Evolutionary conservation across 495 filamentous ascomycete species (phyloP).

Genomic region (Hyaloscypha bicolor): DNA sequence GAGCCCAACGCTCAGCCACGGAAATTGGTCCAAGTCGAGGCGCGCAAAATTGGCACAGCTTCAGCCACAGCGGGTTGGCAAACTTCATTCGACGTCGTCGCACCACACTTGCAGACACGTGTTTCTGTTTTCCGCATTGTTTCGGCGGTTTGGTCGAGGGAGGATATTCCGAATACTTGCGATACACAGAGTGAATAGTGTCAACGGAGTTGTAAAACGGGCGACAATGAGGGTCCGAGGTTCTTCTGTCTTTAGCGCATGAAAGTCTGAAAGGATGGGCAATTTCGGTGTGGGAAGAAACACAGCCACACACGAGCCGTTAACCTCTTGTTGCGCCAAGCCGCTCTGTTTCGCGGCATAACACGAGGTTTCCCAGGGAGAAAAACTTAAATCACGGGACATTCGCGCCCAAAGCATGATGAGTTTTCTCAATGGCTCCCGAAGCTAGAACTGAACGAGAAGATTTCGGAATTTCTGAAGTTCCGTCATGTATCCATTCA

Average conservation of each 20-base stretch:
- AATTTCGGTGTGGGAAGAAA: neutral
- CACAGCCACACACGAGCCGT: neutral
- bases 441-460: too few relatives aligned
- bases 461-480: too few relatives aligned
- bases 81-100: neutral
- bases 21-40: neutral
- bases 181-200: neutral
- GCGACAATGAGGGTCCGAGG: neutral
- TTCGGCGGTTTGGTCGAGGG: neutral
- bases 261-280: neutral
- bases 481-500: too few relatives aligned
- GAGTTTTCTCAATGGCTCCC: too few relatives aligned
- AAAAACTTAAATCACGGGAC: too few relatives aligned
- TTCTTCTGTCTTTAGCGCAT: neutral
- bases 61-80: neutral
- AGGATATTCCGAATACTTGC: neutral
- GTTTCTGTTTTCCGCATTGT: neutral
- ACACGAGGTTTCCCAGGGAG: too few relatives aligned
- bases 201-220: neutral
- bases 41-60: neutral
- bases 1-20: slow-evolving; percentile 1
- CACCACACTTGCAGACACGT: neutral
- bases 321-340: neutral
- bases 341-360: too few relatives aligned
- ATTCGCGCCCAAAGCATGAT: too few relatives aligned